These are phyloP conservation scores for Kwoniella mangroviensis DNA, from an alignment of 768 basidiomycete species.

Conservation along the genomic window DNA sequence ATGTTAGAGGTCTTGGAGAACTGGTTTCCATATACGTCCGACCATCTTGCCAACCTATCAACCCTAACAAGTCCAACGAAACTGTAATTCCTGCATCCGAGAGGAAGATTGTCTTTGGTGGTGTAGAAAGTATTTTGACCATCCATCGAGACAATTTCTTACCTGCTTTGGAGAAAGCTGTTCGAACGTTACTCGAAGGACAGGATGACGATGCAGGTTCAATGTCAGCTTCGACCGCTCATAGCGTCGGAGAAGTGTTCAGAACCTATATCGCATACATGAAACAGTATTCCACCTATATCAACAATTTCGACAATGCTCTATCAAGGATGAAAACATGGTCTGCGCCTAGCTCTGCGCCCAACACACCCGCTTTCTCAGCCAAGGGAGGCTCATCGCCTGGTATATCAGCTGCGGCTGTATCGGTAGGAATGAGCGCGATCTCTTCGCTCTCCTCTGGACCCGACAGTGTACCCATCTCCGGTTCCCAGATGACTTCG, in stretches of 20 bases:
- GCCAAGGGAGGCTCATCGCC: conserved; percentile 21
- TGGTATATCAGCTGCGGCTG: conserved; percentile 31
- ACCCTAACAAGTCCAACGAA: conserved; percentile 70
- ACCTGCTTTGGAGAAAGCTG: conserved; percentile 81
- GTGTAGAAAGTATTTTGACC: conserved; percentile 83
- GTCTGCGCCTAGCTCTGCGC: conserved; percentile 59
- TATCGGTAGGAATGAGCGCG: conserved; percentile 38
- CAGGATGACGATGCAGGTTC: conserved; percentile 73
- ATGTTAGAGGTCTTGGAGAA: conserved; percentile 91
- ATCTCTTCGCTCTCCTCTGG: conserved; percentile 28
- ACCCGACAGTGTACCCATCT: conserved; percentile 26
- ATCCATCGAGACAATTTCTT: conserved; percentile 94
- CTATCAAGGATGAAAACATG: conserved; percentile 85
- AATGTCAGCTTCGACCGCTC: conserved; percentile 74
- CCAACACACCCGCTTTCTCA: conserved; percentile 28
- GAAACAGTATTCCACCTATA: conserved; percentile 98
- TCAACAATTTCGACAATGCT: conserved; percentile 96
- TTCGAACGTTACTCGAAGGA: conserved; percentile 68
- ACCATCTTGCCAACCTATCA: conserved; percentile 74
- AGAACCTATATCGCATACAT: conserved; percentile 94
- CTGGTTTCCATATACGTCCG: conserved; percentile 94
- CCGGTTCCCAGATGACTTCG: conserved; percentile 54
- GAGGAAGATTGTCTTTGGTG: conserved; percentile 87
- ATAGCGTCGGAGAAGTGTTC: conserved; percentile 83
- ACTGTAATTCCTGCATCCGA: conserved; percentile 83